These are phyloP conservation scores for Dillenia turbinata DNA, from an alignment of 164 flowering plant genomes.

Conservation along the genomic window DNA sequence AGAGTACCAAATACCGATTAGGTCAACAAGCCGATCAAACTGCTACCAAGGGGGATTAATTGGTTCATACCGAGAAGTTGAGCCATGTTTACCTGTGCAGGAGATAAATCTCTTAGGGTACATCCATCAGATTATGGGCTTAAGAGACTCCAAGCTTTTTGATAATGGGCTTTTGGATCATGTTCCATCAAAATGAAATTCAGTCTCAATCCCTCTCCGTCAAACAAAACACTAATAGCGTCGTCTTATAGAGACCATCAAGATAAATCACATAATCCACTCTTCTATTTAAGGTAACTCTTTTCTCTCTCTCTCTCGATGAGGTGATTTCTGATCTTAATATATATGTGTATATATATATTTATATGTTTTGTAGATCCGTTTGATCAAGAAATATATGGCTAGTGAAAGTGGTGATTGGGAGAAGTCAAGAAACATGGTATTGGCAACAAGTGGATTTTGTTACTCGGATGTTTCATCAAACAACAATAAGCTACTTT, in stretches of 20 bases:
- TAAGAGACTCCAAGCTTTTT: too few species aligned
- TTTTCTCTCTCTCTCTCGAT: neutral
- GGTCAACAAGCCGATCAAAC: too few species aligned
- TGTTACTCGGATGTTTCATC: conserved; percentile 40
- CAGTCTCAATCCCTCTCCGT: conserved; percentile 2
- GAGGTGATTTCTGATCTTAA: neutral
- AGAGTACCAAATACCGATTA: too few species aligned
- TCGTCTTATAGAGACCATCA: conserved; percentile 1
- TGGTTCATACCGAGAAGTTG: too few species aligned
- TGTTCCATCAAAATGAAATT: too few species aligned
- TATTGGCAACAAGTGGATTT: conserved; percentile 22
- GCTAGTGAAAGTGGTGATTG: conserved; percentile 25
- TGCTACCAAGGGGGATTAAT: too few species aligned
- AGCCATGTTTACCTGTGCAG: too few species aligned
- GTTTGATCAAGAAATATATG: conserved; percentile 11
- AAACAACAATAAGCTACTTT: conserved; percentile 43
- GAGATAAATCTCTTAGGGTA: too few species aligned
- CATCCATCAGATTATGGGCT: too few species aligned
- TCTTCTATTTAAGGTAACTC: conserved; percentile 14
- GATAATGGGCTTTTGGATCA: too few species aligned
- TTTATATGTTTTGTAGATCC: neutral
- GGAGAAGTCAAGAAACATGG: conserved; percentile 31
- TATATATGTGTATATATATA: too few species aligned
- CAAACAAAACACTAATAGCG: neutral
- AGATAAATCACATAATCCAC: conserved; percentile 6